Conservation (phyloP, 2,329 filamentous ascomycete genomes). For the Colletotrichum musae region DNA sequence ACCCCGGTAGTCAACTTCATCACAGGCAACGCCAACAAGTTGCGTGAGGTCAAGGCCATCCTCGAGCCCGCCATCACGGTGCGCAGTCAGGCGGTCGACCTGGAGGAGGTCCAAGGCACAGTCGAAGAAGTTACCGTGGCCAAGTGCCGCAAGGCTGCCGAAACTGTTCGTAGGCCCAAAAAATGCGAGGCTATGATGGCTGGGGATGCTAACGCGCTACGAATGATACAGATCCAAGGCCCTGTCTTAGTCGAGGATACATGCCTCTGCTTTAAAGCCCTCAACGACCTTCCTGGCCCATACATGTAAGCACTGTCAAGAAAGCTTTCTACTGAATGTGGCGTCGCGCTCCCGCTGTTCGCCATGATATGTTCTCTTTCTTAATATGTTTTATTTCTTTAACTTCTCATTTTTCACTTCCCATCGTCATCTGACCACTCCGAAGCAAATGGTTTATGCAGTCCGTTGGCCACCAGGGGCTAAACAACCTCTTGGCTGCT, state of each 20-base stretch:
- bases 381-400: neutral
- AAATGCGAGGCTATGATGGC: neutral
- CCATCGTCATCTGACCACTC: neutral
- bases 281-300: conserved; percentile 91
- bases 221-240: conserved; percentile 74
- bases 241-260: conserved; percentile 98
- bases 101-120: conserved; percentile 91
- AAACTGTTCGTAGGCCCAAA: conserved; percentile 60
- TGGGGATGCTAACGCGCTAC: neutral
- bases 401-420: no score
- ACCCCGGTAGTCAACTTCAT: conserved; percentile 83
- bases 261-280: conserved; percentile 90
- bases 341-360: no score
- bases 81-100: conserved; percentile 80
- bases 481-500: conserved; percentile 91
- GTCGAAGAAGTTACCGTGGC: conserved; percentile 92
- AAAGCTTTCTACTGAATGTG: neutral
- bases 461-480: conserved; percentile 83
- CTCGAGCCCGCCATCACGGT: conserved; percentile 82
- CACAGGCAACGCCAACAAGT: conserved; percentile 95
- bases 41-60: conserved; percentile 90
- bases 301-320: conserved; percentile 81
- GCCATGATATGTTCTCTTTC: no score
- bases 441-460: conserved; percentile 95
- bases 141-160: conserved; percentile 88